Evolutionary conservation across 805 yeast genomes (phyloP).

Genomic region (Candida rishiriensis): DNA sequence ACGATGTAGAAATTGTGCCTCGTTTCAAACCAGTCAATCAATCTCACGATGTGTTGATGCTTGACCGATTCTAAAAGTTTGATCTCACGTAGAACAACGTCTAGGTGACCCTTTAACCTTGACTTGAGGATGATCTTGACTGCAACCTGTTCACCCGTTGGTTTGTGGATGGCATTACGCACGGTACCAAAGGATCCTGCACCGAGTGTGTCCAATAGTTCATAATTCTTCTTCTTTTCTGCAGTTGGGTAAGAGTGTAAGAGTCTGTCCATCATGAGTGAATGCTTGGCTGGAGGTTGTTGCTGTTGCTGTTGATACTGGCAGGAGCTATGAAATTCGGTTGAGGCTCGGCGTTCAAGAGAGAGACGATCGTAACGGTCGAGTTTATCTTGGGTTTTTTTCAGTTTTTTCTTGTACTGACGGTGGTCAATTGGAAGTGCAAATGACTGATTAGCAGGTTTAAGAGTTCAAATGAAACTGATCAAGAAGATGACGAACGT

Average conservation of each 20-base stretch:
- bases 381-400: no score
- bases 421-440: no score
- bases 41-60: conserved; percentile 86
- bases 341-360: no score
- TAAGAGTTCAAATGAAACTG: no score
- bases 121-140: conserved; percentile 85
- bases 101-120: conserved; percentile 62
- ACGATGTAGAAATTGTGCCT: conserved; percentile 90
- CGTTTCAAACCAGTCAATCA: conserved; percentile 90
- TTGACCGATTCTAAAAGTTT: conserved; percentile 58
- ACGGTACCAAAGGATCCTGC: conserved; percentile 97
- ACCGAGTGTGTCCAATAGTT: conserved; percentile 81
- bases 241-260: conserved; percentile 11
- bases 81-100: conserved; percentile 76
- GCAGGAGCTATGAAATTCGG: no score
- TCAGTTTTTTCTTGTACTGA: no score
- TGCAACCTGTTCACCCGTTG: conserved; percentile 69
- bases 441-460: no score
- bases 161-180: conserved; percentile 54
- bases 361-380: no score
- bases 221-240: conserved; percentile 60
- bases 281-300: no score
- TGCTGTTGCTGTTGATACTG: no score
- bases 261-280: conserved; percentile 10
- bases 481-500: no score